Conservation (phyloP, 148 eudicot genomes). For the Amaranthus cruentus region DNA sequence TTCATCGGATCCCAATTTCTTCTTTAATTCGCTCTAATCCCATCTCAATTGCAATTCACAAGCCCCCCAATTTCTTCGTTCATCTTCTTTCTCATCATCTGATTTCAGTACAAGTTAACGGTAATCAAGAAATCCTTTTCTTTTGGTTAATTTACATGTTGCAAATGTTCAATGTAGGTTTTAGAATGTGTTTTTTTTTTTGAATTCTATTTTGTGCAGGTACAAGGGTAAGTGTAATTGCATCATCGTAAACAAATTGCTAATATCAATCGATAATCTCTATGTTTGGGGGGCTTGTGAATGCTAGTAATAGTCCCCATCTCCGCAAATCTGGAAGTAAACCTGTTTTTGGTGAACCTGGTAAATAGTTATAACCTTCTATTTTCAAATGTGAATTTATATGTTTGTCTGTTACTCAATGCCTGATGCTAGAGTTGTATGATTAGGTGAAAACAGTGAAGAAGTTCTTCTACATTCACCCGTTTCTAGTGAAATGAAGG, state of each 20-base stretch:
- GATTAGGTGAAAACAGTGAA: conserved; percentile 37
- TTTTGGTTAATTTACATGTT: background rate
- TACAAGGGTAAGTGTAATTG: conserved; percentile 22
- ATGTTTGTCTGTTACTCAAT: background rate
- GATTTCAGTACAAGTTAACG: background rate
- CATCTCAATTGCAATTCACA: background rate
- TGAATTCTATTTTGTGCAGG: background rate
- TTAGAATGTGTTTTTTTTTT: background rate
- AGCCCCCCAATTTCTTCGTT: background rate
- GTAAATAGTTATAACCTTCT: conserved; percentile 25
- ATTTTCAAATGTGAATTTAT: background rate
- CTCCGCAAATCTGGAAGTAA: conserved; percentile 90
- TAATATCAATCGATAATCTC: background rate
- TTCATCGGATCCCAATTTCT: background rate
- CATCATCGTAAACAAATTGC: conserved; percentile 3
- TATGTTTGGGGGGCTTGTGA: conserved; percentile 75
- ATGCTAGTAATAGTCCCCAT: conserved; percentile 60
- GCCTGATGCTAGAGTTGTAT: conserved; percentile 16
- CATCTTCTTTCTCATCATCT: background rate
- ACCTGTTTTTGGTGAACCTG: conserved; percentile 59
- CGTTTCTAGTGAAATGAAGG: conserved; percentile 76
- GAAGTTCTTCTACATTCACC: conserved; percentile 35
- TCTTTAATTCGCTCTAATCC: background rate
- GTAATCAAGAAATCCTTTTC: too few species aligned
- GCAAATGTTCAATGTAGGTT: background rate